Evolutionary conservation across 192 early-diverging fungal genomes (phyloP), one percentile per base, ranked within the genome.

Genomic region (Coemansia sp.): DNA sequence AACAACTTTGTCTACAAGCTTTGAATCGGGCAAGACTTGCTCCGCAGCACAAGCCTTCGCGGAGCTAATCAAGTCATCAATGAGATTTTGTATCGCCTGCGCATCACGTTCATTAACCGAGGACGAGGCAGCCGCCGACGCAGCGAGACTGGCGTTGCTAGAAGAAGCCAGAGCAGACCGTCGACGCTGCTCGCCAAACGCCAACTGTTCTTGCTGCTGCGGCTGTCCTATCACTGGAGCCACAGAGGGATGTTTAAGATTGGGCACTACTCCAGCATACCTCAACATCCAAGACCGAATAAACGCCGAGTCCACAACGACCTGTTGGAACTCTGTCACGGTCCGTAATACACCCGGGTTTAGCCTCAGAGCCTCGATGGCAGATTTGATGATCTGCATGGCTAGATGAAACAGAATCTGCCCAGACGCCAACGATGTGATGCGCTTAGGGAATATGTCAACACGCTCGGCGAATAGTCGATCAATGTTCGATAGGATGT

Each of bases 401-500:
- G 81, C 72, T 60, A 83, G 27, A 11, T 78, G 77, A 33, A 73
- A 68, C 41, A 83, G 52, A 2, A 83, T 83, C 33, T 76, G 64
- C 20, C 81, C 81, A 3, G 81, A 67, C 16, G 70, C 49, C 47
- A 83, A 63, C 11, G 73, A 68, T 4, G 33, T 49, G 7, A 79
- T 41, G n/a, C 60, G 63, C 22, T 58, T 66, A 2, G 81, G 81
- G 20, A 82, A 82, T 20, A 82, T 67, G 20, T 86, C 84, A 4
- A 86, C 72, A 16, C 77, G 84, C 47, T 86, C 80, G n/a, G 79
- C 80, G 74, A 86, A 86, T 41, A 86, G 49, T 0, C 76, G 64
- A 61, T 86, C 84, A n/a, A 86, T 82, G 58, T 81, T 81, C 2
- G 80, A 82, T 50, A 82, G 36, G 16, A 86, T 76, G 18, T 86